Conservation (phyloP, 148 eudicot genomes). For the Selenicereus undatus region DNA sequence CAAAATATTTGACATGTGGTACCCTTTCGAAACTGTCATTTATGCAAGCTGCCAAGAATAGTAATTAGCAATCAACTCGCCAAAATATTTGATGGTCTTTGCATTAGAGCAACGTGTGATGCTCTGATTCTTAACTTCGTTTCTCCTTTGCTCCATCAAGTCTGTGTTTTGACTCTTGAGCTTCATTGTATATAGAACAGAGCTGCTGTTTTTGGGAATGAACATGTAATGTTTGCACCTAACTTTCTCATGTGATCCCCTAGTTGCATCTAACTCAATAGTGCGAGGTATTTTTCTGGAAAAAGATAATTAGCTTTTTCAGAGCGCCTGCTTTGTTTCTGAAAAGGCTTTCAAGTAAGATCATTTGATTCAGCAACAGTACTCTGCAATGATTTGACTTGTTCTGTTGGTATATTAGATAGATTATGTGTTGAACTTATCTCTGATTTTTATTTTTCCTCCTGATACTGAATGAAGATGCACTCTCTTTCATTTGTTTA, state of each 20-base stretch:
- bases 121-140: too few relatives aligned
- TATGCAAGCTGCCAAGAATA: too few relatives aligned
- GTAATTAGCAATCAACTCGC: not conserved
- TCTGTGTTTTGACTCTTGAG: too few relatives aligned
- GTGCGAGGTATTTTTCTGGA: not conserved
- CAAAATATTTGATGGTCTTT: not conserved
- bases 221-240: not conserved
- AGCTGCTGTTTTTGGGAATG: not conserved
- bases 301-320: not conserved
- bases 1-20: not conserved
- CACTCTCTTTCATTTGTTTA: slow-evolving; percentile 26
- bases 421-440: not conserved
- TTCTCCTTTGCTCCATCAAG: too few relatives aligned
- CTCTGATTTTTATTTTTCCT: not conserved
- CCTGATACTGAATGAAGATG: slow-evolving; percentile 14
- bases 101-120: too few relatives aligned
- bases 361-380: not conserved
- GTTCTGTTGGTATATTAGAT: not conserved
- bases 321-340: not conserved
- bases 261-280: too few relatives aligned
- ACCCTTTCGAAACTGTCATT: too few relatives aligned
- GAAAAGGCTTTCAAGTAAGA: not conserved
- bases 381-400: not conserved
- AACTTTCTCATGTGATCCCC: not conserved
- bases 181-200: too few relatives aligned